phyloP scores from a whole-genome alignment of 2,329 filamentous ascomycete species.

The Pleomassaria siparia region DNA sequence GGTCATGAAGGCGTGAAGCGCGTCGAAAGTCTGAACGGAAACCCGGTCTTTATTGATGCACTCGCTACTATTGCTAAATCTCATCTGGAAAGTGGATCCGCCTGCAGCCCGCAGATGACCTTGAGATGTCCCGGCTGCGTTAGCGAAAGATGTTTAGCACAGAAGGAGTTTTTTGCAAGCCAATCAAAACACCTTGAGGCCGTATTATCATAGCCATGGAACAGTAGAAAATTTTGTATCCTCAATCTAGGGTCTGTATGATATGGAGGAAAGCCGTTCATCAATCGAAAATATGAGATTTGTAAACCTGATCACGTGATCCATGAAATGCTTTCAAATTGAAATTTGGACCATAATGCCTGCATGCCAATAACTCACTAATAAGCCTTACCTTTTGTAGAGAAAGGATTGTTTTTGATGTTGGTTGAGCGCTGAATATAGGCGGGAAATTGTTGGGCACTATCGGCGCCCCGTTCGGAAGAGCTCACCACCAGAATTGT shows the following conservation, averaged over 20 bases:
- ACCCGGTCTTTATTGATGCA: slow-evolving; percentile 83
- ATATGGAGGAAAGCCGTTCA: no score
- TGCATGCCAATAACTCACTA: no score
- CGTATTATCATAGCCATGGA: background rate
- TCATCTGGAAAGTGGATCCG: slow-evolving; percentile 70
- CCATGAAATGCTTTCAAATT: no score
- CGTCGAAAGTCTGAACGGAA: slow-evolving; percentile 89
- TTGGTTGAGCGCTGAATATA: background rate
- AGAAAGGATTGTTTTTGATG: background rate
- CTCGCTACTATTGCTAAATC: slow-evolving; percentile 82
- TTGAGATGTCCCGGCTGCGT: slow-evolving; percentile 91
- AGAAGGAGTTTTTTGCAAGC: slow-evolving; percentile 66
- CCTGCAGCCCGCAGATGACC: slow-evolving; percentile 83
- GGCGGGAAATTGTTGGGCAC: background rate
- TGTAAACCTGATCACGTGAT: background rate
- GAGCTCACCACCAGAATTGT: slow-evolving; percentile 20
- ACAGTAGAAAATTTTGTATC: background rate
- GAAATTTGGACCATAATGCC: no score
- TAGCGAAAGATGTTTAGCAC: slow-evolving; percentile 82
- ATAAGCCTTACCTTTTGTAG: no score
- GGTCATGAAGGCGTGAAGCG: slow-evolving; percentile 67
- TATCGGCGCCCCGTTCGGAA: slow-evolving; percentile 3
- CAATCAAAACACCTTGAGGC: slow-evolving; percentile 32
- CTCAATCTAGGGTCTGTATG: no score
- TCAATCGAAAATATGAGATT: no score